Evolutionary conservation across 768 basidiomycete species (phyloP).

Genomic region (Lanmaoa pseudosensibilis): DNA sequence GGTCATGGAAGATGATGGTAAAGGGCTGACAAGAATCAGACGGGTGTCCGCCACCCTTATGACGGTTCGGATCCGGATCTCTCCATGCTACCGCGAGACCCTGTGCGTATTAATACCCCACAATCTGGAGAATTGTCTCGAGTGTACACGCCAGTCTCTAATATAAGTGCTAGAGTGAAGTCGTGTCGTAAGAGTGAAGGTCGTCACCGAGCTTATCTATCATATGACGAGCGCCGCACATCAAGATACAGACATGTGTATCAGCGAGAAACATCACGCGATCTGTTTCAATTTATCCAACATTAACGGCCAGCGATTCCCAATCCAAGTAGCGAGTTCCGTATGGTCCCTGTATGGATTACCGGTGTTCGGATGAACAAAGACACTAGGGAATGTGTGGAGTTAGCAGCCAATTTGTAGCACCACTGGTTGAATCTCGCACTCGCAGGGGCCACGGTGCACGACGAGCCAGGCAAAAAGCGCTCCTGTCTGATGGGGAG

Average conservation of each 20-base stretch:
- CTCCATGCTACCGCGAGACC: not conserved
- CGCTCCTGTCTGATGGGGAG: constrained; percentile 66
- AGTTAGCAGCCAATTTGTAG: not conserved
- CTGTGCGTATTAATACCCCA: no score
- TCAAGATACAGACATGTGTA: not conserved
- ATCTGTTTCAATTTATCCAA: constrained; percentile 34
- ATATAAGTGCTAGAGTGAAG: not conserved
- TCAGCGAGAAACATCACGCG: not conserved
- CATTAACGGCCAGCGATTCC: constrained; percentile 56
- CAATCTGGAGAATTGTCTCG: not conserved
- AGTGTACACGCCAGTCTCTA: not conserved
- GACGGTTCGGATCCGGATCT: constrained; percentile 11
- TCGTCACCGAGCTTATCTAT: not conserved
- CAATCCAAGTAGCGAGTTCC: constrained; percentile 67
- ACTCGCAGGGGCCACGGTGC: constrained; percentile 72
- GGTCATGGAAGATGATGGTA: constrained; percentile 24
- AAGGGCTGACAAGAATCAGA: not conserved
- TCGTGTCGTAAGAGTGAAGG: not conserved
- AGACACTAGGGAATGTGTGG: constrained; percentile 43
- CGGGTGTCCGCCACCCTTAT: not conserved
- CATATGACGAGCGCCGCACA: not conserved
- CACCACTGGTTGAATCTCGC: constrained; percentile 28
- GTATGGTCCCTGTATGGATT: constrained; percentile 59
- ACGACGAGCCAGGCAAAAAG: constrained; percentile 68
- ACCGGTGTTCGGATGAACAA: constrained; percentile 71